Conservation (phyloP, 139 green algal species). For the Monoraphidium neglectum region DNA sequence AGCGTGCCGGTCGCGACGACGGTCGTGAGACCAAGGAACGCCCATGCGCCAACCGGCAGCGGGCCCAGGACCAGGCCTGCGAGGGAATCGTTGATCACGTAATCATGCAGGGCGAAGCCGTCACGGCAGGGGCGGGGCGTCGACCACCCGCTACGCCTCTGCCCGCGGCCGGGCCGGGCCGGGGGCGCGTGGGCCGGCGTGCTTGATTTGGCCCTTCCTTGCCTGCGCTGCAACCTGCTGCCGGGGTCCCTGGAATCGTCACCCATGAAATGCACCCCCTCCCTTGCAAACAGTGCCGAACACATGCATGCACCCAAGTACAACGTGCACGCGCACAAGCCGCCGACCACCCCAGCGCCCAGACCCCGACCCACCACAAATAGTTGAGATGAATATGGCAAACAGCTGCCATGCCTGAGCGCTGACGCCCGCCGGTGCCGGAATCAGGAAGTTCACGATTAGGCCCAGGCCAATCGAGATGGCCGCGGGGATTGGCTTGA, state of each 20-base stretch:
- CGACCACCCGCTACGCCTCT: no score
- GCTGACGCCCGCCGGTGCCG: slow-evolving; percentile 39
- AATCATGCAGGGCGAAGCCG: no score
- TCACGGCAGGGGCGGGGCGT: no score
- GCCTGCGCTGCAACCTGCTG: no score
- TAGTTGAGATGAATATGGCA: slow-evolving; percentile 91
- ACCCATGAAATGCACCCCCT: no score
- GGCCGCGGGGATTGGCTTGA: slow-evolving; percentile 73
- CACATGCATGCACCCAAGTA: no score
- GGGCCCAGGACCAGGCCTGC: slow-evolving; percentile 82
- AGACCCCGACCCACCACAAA: slow-evolving; percentile 34
- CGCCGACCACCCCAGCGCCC: not conserved
- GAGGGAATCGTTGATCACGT: no score
- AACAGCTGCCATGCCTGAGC: slow-evolving; percentile 85
- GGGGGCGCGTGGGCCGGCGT: no score
- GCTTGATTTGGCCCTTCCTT: no score
- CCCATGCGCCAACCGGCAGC: slow-evolving; percentile 87
- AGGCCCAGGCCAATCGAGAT: slow-evolving; percentile 76
- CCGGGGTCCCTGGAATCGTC: no score
- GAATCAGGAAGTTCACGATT: slow-evolving; percentile 76
- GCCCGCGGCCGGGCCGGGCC: no score
- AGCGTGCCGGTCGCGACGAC: slow-evolving; percentile 92
- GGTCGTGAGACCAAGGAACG: slow-evolving; percentile 84
- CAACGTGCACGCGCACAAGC: not conserved
- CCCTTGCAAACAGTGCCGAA: no score